Percentiles rank a stretch among this genome's conserved stretches.
phyloP scores from a whole-genome alignment of 2,329 filamentous ascomycete genomes.

The Coleophoma cylindrospora region DNA sequence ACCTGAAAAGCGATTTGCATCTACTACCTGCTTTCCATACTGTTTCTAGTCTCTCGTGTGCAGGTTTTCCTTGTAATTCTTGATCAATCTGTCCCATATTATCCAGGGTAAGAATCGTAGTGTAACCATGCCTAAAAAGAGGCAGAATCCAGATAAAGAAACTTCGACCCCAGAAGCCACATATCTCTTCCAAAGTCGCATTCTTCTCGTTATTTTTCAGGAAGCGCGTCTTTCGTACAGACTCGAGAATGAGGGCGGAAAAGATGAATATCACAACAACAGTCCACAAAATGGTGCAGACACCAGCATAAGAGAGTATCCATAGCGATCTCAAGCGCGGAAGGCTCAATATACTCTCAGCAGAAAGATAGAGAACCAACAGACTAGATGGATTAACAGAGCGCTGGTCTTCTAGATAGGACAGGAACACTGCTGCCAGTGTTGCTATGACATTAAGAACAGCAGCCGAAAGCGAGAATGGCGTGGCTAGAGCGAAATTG shows the following conservation, averaged over 20 bases:
- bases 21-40: background rate
- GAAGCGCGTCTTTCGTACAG: background rate
- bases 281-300: too few species aligned
- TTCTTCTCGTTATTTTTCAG: background rate
- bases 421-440: too few species aligned
- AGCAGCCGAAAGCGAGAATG: background rate
- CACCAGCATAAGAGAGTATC: background rate
- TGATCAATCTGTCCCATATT: slow-evolving; percentile 10
- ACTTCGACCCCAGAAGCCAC: slow-evolving; percentile 22
- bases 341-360: background rate
- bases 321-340: background rate
- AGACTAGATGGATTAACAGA: too few species aligned
- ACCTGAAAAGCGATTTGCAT: background rate
- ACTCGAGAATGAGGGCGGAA: background rate
- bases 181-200: slow-evolving; percentile 3
- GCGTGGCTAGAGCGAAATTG: background rate
- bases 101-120: slow-evolving; percentile 18
- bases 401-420: too few species aligned
- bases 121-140: slow-evolving; percentile 22
- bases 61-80: background rate
- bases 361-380: too few species aligned
- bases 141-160: slow-evolving; percentile 27
- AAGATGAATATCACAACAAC: too few species aligned
- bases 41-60: too few species aligned
- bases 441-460: too few species aligned